Percentiles rank a stretch among this genome's conserved stretches.
Conservation (phyloP, 2,329 filamentous ascomycete genomes). For the Fusarium pilosicola region DNA sequence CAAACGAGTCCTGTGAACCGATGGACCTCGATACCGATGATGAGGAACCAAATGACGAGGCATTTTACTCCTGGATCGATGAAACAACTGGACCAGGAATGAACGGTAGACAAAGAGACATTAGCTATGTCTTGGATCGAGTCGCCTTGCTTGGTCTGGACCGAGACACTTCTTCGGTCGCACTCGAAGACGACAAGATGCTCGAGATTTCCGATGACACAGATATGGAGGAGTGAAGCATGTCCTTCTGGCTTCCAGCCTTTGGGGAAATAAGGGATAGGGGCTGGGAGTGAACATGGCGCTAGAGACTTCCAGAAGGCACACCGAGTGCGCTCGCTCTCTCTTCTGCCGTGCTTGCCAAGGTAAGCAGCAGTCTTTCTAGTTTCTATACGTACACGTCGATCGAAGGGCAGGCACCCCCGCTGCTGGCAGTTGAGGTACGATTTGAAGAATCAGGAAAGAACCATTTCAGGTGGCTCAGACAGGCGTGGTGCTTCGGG, state of each 20-base stretch:
- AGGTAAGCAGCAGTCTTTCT: not conserved
- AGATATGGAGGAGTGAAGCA: not conserved
- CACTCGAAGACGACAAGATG: not conserved
- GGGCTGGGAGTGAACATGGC: not conserved
- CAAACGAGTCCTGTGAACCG: not conserved
- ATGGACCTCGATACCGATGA: not conserved
- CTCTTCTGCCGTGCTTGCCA: not conserved
- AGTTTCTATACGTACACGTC: not conserved
- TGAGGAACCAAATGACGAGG: not conserved
- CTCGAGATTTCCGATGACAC: not conserved
- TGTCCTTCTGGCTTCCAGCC: not conserved
- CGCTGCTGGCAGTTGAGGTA: constrained; percentile 2
- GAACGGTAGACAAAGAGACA: not conserved
- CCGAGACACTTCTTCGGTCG: no score
- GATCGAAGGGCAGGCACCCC: not conserved
- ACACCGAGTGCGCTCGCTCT: not conserved
- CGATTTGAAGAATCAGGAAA: not conserved
- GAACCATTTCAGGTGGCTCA: not conserved
- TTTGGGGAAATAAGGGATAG: not conserved
- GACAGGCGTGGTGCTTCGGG: constrained; percentile 3
- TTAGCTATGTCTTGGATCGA: not conserved
- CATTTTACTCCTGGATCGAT: not conserved
- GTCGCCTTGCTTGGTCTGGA: not conserved
- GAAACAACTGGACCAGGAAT: not conserved
- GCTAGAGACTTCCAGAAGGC: not conserved